Evolutionary conservation across 2,329 filamentous ascomycete genomes (phyloP).

Genomic region (Hypoxylon sp.): DNA sequence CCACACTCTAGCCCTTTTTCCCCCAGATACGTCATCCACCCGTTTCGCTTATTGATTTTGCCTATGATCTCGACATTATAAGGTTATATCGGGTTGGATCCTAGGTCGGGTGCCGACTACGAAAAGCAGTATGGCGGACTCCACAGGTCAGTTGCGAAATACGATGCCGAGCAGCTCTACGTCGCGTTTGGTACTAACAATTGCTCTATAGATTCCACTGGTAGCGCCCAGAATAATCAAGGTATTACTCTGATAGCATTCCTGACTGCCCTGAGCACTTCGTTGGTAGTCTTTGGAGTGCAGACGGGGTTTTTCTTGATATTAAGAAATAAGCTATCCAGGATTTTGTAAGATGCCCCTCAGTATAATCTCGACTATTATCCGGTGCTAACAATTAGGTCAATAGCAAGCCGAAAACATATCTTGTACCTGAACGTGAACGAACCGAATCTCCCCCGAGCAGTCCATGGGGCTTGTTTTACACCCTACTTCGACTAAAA

Average conservation of each 20-base stretch:
- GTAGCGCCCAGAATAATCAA: conserved; percentile 44
- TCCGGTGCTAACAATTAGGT: too few relatives aligned
- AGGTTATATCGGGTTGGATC: conserved; percentile 9
- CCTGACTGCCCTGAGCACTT: conserved; percentile 69
- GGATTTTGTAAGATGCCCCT: conserved; percentile 76
- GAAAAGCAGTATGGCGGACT: conserved; percentile 23
- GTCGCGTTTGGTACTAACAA: conserved; percentile 14
- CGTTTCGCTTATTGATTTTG: conserved; percentile 1
- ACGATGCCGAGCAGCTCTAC: background rate
- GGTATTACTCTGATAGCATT: conserved; percentile 65
- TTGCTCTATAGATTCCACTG: conserved; percentile 8
- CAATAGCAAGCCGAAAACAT: conserved; percentile 79
- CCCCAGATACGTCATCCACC: too few relatives aligned
- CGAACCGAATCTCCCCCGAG: conserved; percentile 77
- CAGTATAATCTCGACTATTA: too few relatives aligned
- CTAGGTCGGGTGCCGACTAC: conserved; percentile 18
- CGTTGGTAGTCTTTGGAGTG: conserved; percentile 68
- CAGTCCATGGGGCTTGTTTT: conserved; percentile 60
- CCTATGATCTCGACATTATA: conserved; percentile 13
- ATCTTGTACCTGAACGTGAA: conserved; percentile 84
- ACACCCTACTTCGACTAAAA: conserved; percentile 72
- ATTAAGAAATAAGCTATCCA: conserved; percentile 77
- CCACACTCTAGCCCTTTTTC: conserved; percentile 2
- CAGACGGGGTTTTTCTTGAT: conserved; percentile 77
- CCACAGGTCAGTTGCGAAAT: conserved; percentile 20